These are phyloP conservation scores for Backusella macrospora DNA, from an alignment of 192 early-diverging fungal species.

Conservation along the genomic window DNA sequence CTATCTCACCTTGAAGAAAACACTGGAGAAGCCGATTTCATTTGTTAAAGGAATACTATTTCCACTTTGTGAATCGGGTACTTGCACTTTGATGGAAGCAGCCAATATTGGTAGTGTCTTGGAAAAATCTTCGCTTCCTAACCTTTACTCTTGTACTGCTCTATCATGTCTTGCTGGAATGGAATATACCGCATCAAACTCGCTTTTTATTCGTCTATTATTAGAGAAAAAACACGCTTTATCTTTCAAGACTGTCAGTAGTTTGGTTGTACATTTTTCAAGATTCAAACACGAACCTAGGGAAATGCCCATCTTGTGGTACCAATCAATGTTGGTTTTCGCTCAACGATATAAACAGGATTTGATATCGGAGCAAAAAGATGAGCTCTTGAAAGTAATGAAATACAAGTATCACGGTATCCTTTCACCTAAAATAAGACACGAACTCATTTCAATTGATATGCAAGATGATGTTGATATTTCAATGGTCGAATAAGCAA, in stretches of 20 bases:
- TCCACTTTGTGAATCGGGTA: slow-evolving; percentile 88
- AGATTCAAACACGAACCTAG: slow-evolving; percentile 82
- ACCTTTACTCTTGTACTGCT: slow-evolving; percentile 93
- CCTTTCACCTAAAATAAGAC: slow-evolving; percentile 92
- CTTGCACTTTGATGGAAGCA: slow-evolving; percentile 94
- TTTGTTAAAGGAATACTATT: slow-evolving; percentile 98
- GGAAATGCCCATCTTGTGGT: slow-evolving; percentile 95
- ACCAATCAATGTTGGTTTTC: slow-evolving; percentile 94
- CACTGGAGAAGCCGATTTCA: slow-evolving; percentile 93
- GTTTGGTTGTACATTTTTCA: slow-evolving; percentile 92
- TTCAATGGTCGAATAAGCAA: slow-evolving; percentile 41
- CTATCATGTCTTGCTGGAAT: slow-evolving; percentile 93
- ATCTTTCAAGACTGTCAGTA: slow-evolving; percentile 95
- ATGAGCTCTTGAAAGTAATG: slow-evolving; percentile 80
- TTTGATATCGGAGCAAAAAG: slow-evolving; percentile 92
- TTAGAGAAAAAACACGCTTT: slow-evolving; percentile 98
- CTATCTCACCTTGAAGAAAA: slow-evolving; percentile 95
- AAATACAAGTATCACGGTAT: slow-evolving; percentile 75
- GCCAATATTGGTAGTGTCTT: slow-evolving; percentile 94
- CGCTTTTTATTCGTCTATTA: slow-evolving; percentile 91
- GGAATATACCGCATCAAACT: slow-evolving; percentile 95
- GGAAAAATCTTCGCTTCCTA: slow-evolving; percentile 89
- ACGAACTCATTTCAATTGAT: slow-evolving; percentile 77
- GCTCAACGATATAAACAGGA: slow-evolving; percentile 97
- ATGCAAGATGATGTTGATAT: slow-evolving; percentile 65